Percentiles rank a stretch among this genome's conserved stretches.
phyloP scores from a whole-genome alignment of 768 basidiomycete genomes.

The Suillus sp. region DNA sequence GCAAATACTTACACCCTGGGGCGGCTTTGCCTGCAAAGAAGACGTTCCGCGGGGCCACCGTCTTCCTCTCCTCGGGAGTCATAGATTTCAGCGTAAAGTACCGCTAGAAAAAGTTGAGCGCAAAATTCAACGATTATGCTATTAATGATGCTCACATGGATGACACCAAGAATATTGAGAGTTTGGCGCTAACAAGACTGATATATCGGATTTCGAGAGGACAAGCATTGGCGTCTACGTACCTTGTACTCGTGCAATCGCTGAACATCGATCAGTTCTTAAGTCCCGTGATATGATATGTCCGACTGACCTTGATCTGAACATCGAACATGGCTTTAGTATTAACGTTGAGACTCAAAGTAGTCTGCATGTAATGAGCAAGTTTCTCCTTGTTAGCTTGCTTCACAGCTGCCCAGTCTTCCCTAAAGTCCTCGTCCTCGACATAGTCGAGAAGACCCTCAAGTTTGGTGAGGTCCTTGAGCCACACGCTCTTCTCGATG shows the following conservation, averaged over 20 bases:
- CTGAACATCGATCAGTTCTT: constrained; percentile 38
- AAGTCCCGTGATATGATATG: background rate
- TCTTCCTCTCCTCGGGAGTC: constrained; percentile 77
- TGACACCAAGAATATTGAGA: constrained; percentile 88
- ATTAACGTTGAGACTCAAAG: constrained; percentile 70
- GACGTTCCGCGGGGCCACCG: constrained; percentile 82
- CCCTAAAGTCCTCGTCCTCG: constrained; percentile 74
- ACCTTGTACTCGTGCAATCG: constrained; percentile 93
- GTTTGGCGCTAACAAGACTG: constrained; percentile 70
- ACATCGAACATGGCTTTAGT: constrained; percentile 86
- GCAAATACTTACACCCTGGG: constrained; percentile 68
- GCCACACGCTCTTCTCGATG: constrained; percentile 74
- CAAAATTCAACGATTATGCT: background rate
- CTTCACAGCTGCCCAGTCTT: constrained; percentile 84
- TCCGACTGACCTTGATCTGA: constrained; percentile 70
- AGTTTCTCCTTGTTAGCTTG: constrained; percentile 89
- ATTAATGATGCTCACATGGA: constrained; percentile 58
- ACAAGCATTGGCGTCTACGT: constrained; percentile 4
- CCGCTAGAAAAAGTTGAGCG: constrained; percentile 46
- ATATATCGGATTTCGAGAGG: background rate
- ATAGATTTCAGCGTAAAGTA: constrained; percentile 82
- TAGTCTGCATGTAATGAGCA: constrained; percentile 71
- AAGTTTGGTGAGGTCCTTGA: constrained; percentile 80
- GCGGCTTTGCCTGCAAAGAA: constrained; percentile 99
- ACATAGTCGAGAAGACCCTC: constrained; percentile 72